Base-by-base conservation (phyloP, 192 early-diverging fungal genomes). In the Coemansia sp. region DNA sequence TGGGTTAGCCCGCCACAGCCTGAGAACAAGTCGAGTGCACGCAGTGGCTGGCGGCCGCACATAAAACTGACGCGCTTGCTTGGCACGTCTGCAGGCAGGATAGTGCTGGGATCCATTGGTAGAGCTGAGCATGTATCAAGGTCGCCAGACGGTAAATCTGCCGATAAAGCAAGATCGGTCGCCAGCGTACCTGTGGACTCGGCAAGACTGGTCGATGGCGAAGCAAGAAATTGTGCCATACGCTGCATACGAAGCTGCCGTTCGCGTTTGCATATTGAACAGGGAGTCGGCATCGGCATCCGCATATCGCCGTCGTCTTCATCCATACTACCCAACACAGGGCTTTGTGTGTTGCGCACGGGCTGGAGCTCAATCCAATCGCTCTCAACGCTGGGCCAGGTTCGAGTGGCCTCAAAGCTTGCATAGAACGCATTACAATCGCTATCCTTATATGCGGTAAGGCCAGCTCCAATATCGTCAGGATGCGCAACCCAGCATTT, bases 1-100 rank as follows among this genome's bases (percentile, higher is more conserved):
- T 72, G 73, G 3, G 88, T 88, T 29, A 90, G 61, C 5, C 89
- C 89, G 13, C 89, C 89, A 62, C 88, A 89, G 8, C 89, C 89
- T 4, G 86, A 83, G 59, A 90, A 90, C 48, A 90, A 71, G 63
- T 90, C 89, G 29, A 90, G 63, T 2, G 87, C 87, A 5, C 69
- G 65, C 26, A 90, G 74, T 12, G 62, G 67, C 37, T 66, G 62
- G 37, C 45, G 37, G 8, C 75, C 75, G n/a, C 71, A 54, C 58
- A 61, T 60, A 47, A 78, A 66, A 54, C 71, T 78, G 48, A 13
- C 18, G 1, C 22, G 57, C 32, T 51, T 38, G 22, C 26, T 47
- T 8, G 26, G 7, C 29, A 8, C 49, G 19, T 43, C 27, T 50
- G 43, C 43, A 4, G 43, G 14, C n/a, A 18, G 43, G 10, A 18